Base-by-base conservation (phyloP, 129 eudicot genomes). In the Dittrichia graveolens region DNA sequence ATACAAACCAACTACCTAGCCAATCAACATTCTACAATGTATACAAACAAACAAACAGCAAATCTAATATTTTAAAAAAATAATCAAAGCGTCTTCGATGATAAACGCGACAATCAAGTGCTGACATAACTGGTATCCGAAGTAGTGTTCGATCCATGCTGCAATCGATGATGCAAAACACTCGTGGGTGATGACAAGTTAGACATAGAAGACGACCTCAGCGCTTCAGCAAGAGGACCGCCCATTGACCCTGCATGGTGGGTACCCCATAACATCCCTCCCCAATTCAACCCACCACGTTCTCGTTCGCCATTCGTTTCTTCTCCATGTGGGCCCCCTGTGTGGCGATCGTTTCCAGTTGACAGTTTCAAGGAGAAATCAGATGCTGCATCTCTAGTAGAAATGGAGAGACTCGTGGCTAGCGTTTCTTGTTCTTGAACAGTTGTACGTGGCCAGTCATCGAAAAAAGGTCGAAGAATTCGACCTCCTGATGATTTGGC, bases 191-290 rank as follows among this genome's bases (percentile, higher is more conserved):
- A 89, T 0, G 98, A 83, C 2, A 74, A 55, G 11, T 84, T 68
- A 1, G 84, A 76, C 5, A 89, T 69, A 0, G 85, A 83, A 43
- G 92, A 87, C 2, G 89, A 90, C 40, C 98, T 85, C 76, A 93
- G 59, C 2, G 95, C 98, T 78, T 93, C 98, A 34, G 96, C 98
- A 34, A 93, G 86, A 2, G 98, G 98, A 9, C 98, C 98, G 4
- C 96, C 98, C 94, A 89, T 81, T 4, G 93, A 74, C 7, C 81
- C 86, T 19, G 78, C 90, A 4, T 69, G 84, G 63, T 77, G 78
- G 4, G 83, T 61, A 38, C 90, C 91, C 91, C 96, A 85, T 37
- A 81, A 18, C 56, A 66, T 71, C 0, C 86, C 87, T 92, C 95
- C 87, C 95, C 95, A 91, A 40, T 68, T 82, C 38, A 74, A 38